Conservation (phyloP, 148 eudicot genomes). For the Dianthus caryophyllus region DNA sequence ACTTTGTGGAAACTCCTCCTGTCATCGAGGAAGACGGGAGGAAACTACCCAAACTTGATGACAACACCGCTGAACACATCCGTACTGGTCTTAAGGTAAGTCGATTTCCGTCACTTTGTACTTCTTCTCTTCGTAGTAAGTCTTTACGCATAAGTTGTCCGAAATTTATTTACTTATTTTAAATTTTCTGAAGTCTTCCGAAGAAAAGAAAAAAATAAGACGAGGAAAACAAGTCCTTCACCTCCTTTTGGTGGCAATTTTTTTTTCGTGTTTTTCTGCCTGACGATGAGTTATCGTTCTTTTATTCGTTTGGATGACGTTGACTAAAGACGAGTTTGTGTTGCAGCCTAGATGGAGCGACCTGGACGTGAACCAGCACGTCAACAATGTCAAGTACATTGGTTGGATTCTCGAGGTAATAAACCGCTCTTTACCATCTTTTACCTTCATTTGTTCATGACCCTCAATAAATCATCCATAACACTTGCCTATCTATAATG, state of each 20-base stretch:
- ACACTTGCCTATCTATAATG: constrained; percentile 1
- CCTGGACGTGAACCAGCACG: constrained; percentile 95
- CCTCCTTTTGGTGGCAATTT: no score
- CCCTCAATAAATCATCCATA: no score
- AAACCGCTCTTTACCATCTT: background rate
- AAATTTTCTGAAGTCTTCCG: no score
- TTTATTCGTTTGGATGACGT: background rate
- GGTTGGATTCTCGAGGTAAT: constrained; percentile 98
- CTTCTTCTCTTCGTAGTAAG: background rate
- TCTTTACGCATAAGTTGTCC: no score
- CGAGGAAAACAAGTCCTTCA: no score
- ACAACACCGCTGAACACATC: constrained; percentile 56
- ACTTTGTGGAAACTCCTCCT: constrained; percentile 80
- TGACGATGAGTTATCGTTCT: no score
- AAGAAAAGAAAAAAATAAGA: no score
- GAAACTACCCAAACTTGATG: constrained; percentile 82
- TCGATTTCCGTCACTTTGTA: background rate
- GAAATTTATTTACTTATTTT: no score
- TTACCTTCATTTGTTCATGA: background rate
- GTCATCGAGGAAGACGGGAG: constrained; percentile 68
- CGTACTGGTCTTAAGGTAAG: constrained; percentile 76
- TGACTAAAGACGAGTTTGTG: constrained; percentile 7
- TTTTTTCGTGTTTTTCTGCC: no score
- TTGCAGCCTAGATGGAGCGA: constrained; percentile 94
- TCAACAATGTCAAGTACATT: constrained; percentile 92